Conservation (phyloP, 2,329 filamentous ascomycete genomes). For the Aureobasidium sp. region DNA sequence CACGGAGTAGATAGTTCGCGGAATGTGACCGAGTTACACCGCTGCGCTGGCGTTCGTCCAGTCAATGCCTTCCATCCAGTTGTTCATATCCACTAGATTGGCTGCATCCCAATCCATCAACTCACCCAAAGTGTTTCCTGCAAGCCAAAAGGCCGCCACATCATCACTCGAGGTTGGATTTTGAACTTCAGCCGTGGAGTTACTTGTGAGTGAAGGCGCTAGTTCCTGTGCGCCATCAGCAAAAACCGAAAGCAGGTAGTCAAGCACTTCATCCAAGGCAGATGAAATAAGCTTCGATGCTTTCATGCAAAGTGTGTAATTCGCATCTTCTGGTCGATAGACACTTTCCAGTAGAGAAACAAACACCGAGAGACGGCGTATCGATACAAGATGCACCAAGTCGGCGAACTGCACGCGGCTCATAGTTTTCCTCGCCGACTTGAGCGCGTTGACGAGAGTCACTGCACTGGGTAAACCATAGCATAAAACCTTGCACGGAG, state of each 20-base stretch:
- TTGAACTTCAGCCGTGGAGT: neutral
- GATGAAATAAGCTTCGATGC: constrained; percentile 19
- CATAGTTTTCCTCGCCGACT: neutral
- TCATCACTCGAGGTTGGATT: too few relatives aligned
- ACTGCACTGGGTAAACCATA: constrained; percentile 20
- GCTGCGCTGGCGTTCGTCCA: neutral
- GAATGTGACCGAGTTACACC: neutral
- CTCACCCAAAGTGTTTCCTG: neutral
- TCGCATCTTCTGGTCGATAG: constrained; percentile 18
- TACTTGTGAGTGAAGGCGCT: neutral
- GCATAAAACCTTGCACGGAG: constrained; percentile 15
- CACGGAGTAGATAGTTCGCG: neutral
- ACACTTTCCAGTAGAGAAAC: constrained; percentile 21
- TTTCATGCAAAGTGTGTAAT: constrained; percentile 20
- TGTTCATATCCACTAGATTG: neutral
- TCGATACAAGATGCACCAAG: constrained; percentile 17
- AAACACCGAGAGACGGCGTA: constrained; percentile 21
- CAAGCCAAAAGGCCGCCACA: neutral
- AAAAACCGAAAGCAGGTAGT: neutral
- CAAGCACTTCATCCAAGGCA: constrained; percentile 20
- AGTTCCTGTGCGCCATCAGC: neutral
- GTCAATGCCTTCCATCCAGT: neutral
- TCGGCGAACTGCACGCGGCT: constrained; percentile 19
- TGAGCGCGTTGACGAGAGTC: constrained; percentile 17
- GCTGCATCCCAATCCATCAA: neutral